Base-by-base conservation (phyloP, 768 basidiomycete species). In the Boletellus ananas region DNA sequence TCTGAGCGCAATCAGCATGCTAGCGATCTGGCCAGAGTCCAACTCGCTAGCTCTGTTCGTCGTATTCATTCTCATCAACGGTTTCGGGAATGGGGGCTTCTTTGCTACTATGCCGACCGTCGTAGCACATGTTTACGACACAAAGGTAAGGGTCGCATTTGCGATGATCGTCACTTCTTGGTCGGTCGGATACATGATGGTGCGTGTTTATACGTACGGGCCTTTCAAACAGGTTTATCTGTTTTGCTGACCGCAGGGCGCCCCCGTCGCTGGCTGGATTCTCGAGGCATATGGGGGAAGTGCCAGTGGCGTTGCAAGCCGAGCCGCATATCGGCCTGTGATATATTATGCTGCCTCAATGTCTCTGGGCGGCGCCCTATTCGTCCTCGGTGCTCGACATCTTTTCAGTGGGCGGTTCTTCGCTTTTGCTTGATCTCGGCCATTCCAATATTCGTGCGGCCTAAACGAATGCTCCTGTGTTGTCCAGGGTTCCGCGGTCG, bases 141-240 rank as follows among this genome's bases (percentile, higher is more conserved):
- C 59, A n/a, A 63, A 68, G 21, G 53, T 67, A 17, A 51, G 63
- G n/a, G 57, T 60, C 17, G 68, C 69, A 1, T 62, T 72, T 33
- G 65, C 64, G n/a, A 69, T 71, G 68, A 52, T 68, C 27, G 58
- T 65, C 25, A 63, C 63, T 1, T 69, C 64, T 4, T 68, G 65
- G 67, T 59, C 59, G 1, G 53, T 62, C 25, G 67, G 69, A 34
- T 69, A 66, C 35, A 42, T 64, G 7, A 49, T 59, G 47, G 58
- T 66, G 43, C 49, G 57, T 48, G 14, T 13, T 20, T 18, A 1
- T 35, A 17, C 14, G 40, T 12, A 36, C 10, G 13, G 33, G 27
- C 17, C 31, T 23, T 7, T 37, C 13, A 34, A 20, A 23, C 16
- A 25, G 4, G 34, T 25, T 38, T 39, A 13, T 31, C 29, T 2